phyloP scores from a whole-genome alignment of 352 stramenopile species.

The Phytophthora macrochlamydospora region DNA sequence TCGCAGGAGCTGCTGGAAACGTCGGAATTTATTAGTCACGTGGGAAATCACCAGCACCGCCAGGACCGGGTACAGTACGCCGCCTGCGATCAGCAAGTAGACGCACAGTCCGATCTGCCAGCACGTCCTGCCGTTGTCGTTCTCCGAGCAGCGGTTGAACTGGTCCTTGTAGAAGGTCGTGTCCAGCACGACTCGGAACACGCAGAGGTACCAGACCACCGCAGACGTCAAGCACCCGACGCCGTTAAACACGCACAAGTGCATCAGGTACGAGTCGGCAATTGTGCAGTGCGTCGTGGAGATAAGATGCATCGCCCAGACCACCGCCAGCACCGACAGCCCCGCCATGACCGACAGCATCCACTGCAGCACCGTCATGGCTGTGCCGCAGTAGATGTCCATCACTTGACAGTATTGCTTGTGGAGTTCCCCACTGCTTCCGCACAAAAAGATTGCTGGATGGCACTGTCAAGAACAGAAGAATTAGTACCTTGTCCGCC shows the following conservation, averaged over 20 bases:
- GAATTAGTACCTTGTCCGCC: background rate
- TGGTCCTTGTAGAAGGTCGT: constrained; percentile 86
- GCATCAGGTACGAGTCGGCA: constrained; percentile 73
- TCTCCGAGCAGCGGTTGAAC: constrained; percentile 72
- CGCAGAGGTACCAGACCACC: constrained; percentile 70
- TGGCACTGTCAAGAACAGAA: constrained; percentile 21
- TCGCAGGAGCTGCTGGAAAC: constrained; percentile 51
- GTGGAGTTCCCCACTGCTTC: constrained; percentile 64
- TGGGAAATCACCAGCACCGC: constrained; percentile 66
- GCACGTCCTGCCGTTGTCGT: constrained; percentile 57
- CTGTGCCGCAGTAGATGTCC: constrained; percentile 69
- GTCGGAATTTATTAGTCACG: constrained; percentile 65
- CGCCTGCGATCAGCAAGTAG: constrained; percentile 59
- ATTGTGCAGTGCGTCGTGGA: constrained; percentile 60
- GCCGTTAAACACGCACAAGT: constrained; percentile 70
- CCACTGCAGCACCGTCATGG: constrained; percentile 62
- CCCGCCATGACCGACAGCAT: constrained; percentile 59
- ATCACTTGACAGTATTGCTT: constrained; percentile 81
- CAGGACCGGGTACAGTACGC: constrained; percentile 63
- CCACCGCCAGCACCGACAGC: constrained; percentile 43
- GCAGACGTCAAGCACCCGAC: constrained; percentile 50
- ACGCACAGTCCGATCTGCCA: constrained; percentile 73
- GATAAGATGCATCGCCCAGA: constrained; percentile 61
- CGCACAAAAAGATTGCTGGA: constrained; percentile 47
- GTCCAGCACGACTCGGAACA: constrained; percentile 64